Evolutionary conservation across 1,284 basidiomycete species (phyloP), one percentile per base, ranked within the genome.

Genomic region (Abortiporus biennis): DNA sequence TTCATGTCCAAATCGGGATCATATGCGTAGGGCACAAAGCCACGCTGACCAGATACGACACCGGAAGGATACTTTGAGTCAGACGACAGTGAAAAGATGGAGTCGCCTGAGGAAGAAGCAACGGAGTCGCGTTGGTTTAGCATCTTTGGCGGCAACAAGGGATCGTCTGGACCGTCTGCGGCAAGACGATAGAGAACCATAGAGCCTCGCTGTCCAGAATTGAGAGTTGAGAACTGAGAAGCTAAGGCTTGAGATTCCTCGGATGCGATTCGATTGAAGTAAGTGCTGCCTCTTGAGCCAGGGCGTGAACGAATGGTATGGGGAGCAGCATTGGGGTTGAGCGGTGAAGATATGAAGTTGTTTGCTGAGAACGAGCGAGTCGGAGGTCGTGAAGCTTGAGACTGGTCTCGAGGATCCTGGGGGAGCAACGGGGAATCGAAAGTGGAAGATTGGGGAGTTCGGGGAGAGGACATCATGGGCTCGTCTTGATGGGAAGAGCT

Each of bases 111-210:
- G 20, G 64, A 64, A 13, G 69, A 71, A 3, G 60, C 42, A 44
- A 71, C 50, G 5, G 69, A 72, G 45, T 63, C 58, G 19, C 71
- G 65, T 30, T 59, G 58, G 41, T 49, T 37, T 30, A 54, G n/a
- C 3, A 51, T 40, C 33, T 50, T 54, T 13, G 64, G 63, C 21
- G 65, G 65, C 2, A 53, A 48, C n/a, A 66, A 57, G 23, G 39
- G 23, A 4, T 54, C 56, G 30, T 54, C 44, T 25, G 66, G 58
- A 36, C 68, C 65, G 34, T 68, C 69, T 12, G 62, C 58, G 0
- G 78, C 74, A 16, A 85, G 65, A 11, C 78, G 72, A 57, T 84
- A 85, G 40, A 85, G 67, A 30, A 85, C 65, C 80, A 85, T 83
- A 35, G 77, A 78, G 1, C 78, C 77, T 36, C 72, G 61, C 23